phyloP scores from a whole-genome alignment of 2,329 filamentous ascomycete genomes.

The Thelonectria discophora region DNA sequence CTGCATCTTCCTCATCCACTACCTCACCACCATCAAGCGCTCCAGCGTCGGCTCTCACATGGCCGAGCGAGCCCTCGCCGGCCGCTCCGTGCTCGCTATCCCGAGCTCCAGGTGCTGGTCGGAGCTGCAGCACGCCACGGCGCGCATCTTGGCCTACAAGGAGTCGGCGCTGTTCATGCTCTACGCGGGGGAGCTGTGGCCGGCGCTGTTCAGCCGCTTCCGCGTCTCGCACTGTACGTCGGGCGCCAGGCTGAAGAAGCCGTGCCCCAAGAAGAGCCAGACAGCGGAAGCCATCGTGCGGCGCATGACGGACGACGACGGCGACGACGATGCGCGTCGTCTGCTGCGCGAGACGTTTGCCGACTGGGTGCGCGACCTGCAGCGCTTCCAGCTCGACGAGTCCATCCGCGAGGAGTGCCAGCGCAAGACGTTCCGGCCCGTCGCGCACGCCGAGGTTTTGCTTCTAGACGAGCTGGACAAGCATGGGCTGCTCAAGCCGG shows the following conservation, averaged over 20 bases:
- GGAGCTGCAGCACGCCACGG: slow-evolving; percentile 35
- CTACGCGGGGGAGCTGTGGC: slow-evolving; percentile 35
- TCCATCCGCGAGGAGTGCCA: slow-evolving; percentile 24
- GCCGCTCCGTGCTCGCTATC: slow-evolving; percentile 5
- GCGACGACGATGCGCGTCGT: too few relatives aligned
- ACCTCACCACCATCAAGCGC: slow-evolving; percentile 2
- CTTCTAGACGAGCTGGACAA: slow-evolving; percentile 38
- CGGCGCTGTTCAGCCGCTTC: slow-evolving; percentile 42
- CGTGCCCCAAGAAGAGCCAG: slow-evolving; percentile 25
- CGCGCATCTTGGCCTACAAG: slow-evolving; percentile 31
- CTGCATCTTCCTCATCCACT: neutral
- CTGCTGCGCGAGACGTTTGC: slow-evolving; percentile 1
- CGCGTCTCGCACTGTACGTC: slow-evolving; percentile 39
- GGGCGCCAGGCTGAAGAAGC: slow-evolving; percentile 3
- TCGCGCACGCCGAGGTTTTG: slow-evolving; percentile 47
- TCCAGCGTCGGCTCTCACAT: slow-evolving; percentile 8
- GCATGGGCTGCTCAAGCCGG: slow-evolving; percentile 13
- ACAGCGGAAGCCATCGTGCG: slow-evolving; percentile 12
- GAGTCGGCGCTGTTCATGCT: slow-evolving; percentile 29
- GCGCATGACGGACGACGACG: slow-evolving; percentile 15
- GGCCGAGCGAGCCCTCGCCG: slow-evolving; percentile 11
- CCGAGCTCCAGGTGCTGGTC: slow-evolving; percentile 31
- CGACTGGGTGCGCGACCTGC: slow-evolving; percentile 19
- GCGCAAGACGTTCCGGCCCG: slow-evolving; percentile 29
- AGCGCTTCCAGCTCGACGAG: slow-evolving; percentile 30